Conservation (phyloP, 306 rosid genomes). For the Morella rubra region DNA sequence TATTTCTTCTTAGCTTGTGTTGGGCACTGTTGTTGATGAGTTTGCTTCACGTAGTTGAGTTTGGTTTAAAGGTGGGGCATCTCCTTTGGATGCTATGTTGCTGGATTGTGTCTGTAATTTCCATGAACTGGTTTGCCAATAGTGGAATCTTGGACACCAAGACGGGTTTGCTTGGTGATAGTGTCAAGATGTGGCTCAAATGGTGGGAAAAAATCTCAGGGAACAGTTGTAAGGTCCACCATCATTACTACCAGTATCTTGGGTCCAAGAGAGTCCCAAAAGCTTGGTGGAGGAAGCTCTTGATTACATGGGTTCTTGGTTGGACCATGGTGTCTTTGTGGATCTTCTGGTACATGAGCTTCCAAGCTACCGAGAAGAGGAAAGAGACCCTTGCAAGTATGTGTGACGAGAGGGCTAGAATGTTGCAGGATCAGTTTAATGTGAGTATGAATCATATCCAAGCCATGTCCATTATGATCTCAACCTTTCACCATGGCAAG, state of each 20-base stretch:
- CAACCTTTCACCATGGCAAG: conserved; percentile 88
- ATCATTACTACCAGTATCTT: conserved; percentile 50
- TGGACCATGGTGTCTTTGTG: conserved; percentile 56
- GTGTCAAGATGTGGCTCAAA: conserved; percentile 57
- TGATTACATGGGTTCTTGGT: conserved; percentile 60
- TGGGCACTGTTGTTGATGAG: conserved; percentile 76
- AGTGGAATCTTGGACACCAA: conserved; percentile 59
- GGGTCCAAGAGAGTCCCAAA: conserved; percentile 52
- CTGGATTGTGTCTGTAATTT: conserved; percentile 65
- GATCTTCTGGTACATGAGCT: conserved; percentile 62
- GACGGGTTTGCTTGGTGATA: conserved; percentile 56
- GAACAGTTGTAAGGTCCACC: conserved; percentile 42
- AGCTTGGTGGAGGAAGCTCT: conserved; percentile 59
- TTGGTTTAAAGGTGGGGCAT: conserved; percentile 81
- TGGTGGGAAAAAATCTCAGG: conserved; percentile 67
- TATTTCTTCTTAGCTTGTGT: conserved; percentile 47
- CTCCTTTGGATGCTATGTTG: conserved; percentile 71
- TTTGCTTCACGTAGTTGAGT: conserved; percentile 75
- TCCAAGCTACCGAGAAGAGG: conserved; percentile 76
- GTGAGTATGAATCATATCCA: conserved; percentile 97
- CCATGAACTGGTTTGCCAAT: conserved; percentile 64
- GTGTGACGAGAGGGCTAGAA: conserved; percentile 98
- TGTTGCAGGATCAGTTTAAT: conserved; percentile 97
- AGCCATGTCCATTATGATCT: conserved; percentile 92
- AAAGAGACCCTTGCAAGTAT: conserved; percentile 80